Evolutionary conservation across 805 yeast species (phyloP).

Genomic region (Saturnispora bothae): DNA sequence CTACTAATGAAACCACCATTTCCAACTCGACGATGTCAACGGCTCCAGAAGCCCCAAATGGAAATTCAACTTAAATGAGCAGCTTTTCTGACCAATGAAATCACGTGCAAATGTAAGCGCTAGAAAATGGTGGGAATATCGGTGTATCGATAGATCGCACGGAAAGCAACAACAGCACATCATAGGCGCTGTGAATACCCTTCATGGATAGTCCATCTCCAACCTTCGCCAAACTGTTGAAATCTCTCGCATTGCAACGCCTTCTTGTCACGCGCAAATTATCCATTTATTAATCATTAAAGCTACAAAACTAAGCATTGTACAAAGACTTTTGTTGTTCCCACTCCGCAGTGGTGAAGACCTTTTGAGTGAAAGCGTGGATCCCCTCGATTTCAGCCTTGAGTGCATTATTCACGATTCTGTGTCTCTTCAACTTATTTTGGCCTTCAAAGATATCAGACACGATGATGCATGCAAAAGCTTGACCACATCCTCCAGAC

Average conservation of each 20-base stretch:
- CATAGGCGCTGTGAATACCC: no score
- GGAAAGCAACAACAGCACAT: no score
- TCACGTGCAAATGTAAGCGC: not conserved
- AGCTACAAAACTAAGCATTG: conserved; percentile 1
- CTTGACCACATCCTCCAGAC: conserved; percentile 96
- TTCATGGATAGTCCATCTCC: no score
- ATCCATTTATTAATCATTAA: not conserved
- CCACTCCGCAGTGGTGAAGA: conserved; percentile 88
- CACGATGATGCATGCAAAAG: conserved; percentile 87
- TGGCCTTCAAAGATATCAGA: conserved; percentile 61
- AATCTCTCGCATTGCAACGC: no score
- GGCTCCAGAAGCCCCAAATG: no score
- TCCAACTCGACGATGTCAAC: no score
- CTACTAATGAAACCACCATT: no score
- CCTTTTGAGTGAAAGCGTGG: conserved; percentile 94
- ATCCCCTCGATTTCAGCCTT: conserved; percentile 78
- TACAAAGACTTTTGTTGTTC: conserved; percentile 28
- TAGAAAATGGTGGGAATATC: not conserved
- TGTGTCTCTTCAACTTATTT: conserved; percentile 75
- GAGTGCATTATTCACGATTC: conserved; percentile 70
- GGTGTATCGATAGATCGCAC: not conserved
- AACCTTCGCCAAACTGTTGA: no score
- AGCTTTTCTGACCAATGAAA: not conserved
- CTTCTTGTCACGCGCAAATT: not conserved
- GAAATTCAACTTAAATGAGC: no score